Percentiles rank a stretch among this genome's conserved stretches.
Evolutionary conservation across 306 rosid species (phyloP).

Genomic region (Spatholobus suberectus): DNA sequence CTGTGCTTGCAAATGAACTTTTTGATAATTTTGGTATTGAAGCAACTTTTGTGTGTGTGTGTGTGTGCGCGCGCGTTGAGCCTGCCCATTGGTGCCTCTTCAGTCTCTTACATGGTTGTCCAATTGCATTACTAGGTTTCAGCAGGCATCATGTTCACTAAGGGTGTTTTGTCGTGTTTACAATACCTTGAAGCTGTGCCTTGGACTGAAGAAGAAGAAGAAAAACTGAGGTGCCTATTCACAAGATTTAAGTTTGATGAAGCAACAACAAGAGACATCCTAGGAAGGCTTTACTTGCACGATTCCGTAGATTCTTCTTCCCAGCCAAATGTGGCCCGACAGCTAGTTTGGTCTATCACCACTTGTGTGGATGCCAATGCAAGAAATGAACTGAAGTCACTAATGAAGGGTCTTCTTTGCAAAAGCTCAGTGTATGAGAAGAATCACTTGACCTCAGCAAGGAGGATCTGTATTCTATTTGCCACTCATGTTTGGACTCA

Average conservation of each 20-base stretch:
- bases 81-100: not conserved
- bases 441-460: slow-evolving; percentile 66
- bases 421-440: slow-evolving; percentile 86
- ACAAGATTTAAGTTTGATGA: slow-evolving; percentile 77
- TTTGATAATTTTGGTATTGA: not conserved
- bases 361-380: slow-evolving; percentile 70
- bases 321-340: slow-evolving; percentile 59
- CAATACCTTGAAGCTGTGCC: slow-evolving; percentile 91
- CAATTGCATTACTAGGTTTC: slow-evolving; percentile 60
- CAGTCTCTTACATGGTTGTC: slow-evolving; percentile 37
- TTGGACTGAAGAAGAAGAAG: slow-evolving; percentile 96
- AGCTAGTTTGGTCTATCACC: slow-evolving; percentile 76
- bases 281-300: slow-evolving; percentile 66
- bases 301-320: slow-evolving; percentile 50
- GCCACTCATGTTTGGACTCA: slow-evolving; percentile 66
- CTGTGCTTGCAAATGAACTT: not conserved
- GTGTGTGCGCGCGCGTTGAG: too few relatives aligned
- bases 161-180: slow-evolving; percentile 76
- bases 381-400: slow-evolving; percentile 73
- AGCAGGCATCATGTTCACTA: slow-evolving; percentile 78
- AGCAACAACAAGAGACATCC: slow-evolving; percentile 72
- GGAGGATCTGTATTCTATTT: slow-evolving; percentile 71
- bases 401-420: slow-evolving; percentile 83
- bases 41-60: too few relatives aligned
- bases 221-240: slow-evolving; percentile 72